Percentiles rank a stretch among this genome's conserved stretches.
Conservation (phyloP, 352 stramenopile species). For the Pythium periplocum region DNA sequence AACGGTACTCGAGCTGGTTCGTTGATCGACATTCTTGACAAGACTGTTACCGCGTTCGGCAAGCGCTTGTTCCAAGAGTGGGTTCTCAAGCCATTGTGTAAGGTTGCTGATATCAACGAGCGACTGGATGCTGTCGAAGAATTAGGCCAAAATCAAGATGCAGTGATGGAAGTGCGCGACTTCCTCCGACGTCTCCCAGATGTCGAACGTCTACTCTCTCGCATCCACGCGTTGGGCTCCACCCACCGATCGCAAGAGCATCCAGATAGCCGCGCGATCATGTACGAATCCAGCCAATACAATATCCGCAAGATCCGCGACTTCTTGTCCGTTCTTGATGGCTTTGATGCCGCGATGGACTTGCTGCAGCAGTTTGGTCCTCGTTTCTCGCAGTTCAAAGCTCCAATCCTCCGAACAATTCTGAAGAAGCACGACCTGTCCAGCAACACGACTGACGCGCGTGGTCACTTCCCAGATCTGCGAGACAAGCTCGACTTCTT, state of each 20-base stretch:
- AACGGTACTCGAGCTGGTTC: constrained; percentile 88
- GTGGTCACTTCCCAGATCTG: constrained; percentile 89
- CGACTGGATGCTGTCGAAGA: constrained; percentile 96
- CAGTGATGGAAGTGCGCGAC: constrained; percentile 76
- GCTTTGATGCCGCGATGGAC: constrained; percentile 78
- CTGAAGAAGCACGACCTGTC: constrained; percentile 32
- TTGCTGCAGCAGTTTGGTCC: constrained; percentile 82
- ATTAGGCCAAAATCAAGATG: constrained; percentile 67
- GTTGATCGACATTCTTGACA: constrained; percentile 90
- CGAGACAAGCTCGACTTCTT: constrained; percentile 93
- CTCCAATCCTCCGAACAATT: constrained; percentile 47
- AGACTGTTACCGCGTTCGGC: constrained; percentile 93
- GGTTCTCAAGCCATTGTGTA: constrained; percentile 96
- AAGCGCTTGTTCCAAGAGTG: constrained; percentile 94
- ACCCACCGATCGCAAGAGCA: constrained; percentile 81
- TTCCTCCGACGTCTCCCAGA: constrained; percentile 92
- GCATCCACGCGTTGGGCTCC: constrained; percentile 95
- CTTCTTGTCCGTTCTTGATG: constrained; percentile 88
- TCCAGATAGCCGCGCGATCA: constrained; percentile 94
- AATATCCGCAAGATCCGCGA: constrained; percentile 97
- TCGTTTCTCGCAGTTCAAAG: constrained; percentile 50
- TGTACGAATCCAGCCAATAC: constrained; percentile 97
- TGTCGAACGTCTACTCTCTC: constrained; percentile 94
- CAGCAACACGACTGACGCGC: background rate
- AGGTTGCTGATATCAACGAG: constrained; percentile 92